Base-by-base conservation (phyloP, 1,139 yeast genomes). In the Suhomyces panamericanus region DNA sequence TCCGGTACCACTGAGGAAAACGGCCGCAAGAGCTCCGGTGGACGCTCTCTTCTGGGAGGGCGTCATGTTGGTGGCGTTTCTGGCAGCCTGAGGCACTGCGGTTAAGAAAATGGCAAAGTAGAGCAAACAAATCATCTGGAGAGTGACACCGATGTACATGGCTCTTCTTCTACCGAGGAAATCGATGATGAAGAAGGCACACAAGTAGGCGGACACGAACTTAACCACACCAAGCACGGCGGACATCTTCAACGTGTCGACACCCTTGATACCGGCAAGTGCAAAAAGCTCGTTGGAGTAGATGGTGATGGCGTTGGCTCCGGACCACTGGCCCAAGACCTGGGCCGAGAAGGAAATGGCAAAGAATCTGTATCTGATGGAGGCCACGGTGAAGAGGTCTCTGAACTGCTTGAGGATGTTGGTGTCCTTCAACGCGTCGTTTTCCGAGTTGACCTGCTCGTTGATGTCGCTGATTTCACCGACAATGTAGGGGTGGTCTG, bases 281-380 rank as follows among this genome's bases (percentile, higher is more conserved):
- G 69, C 68, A 56, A 81, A 80, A 47, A 81, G 68, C 47, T 77
- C 77, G 16, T 81, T 74, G 16, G 86, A 79, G 49, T 63, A 56
- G 24, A 66, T 61, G 22, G 75, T 70, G 38, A 59, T 55, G 2
- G 85, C 80, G 51, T 80, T 81, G 22, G 85, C 82, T 41, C 87
- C 87, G 37, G 80, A 68, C 78, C 84, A 79, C 63, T 81, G 86
- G 38, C 82, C 80, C 44, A 81, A 66, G 38, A 82, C 49, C 53
- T 80, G 82, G 15, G 79, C 67, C 38, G 66, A 55, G 38, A 73
- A 60, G 13, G 79, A 67, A 35, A 77, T 62, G 22, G 56, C 59
- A 34, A 77, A 60, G 56, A 82, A 73, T 56, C 80, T 66, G 57
- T 76, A 73, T 49, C 71, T 64, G 49, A 69, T 66, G 38, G 72